Percentiles rank a stretch among this genome's conserved stretches.
Conservation (phyloP, 1,284 basidiomycete species). For the Amylostereum areolatum region DNA sequence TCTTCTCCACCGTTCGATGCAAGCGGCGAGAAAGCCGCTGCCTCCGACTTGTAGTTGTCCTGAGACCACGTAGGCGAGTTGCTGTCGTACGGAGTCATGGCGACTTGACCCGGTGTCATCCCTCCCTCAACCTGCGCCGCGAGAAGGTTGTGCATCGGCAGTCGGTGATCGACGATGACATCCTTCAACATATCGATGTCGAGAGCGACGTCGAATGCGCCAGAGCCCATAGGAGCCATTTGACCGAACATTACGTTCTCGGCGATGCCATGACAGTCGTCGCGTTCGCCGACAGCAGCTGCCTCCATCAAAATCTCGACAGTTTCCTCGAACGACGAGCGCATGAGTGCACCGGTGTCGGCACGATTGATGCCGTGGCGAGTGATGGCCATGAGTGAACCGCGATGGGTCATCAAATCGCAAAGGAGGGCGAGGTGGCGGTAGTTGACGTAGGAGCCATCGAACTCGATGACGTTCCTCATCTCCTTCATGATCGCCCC, state of each 20-base stretch:
- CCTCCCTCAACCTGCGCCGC: constrained; percentile 77
- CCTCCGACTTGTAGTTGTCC: constrained; percentile 72
- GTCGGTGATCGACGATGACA: constrained; percentile 93
- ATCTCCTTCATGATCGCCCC: constrained; percentile 92
- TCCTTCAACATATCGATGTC: constrained; percentile 99
- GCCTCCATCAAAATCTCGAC: constrained; percentile 99
- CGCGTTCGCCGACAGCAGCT: constrained; percentile 95
- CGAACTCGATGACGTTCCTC: constrained; percentile 94
- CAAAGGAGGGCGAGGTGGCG: constrained; percentile 96
- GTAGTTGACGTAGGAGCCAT: constrained; percentile 99
- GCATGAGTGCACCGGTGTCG: constrained; percentile 94
- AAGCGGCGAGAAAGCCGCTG: constrained; percentile 92
- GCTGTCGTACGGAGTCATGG: constrained; percentile 94
- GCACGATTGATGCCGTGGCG: constrained; percentile 99
- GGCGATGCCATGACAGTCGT: constrained; percentile 96
- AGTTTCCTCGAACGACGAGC: constrained; percentile 99
- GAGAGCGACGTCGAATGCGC: constrained; percentile 91
- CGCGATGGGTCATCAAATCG: constrained; percentile 98
- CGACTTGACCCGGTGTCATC: constrained; percentile 86
- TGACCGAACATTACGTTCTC: constrained; percentile 99
- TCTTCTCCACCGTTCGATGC: constrained; percentile 86
- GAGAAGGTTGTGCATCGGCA: constrained; percentile 85
- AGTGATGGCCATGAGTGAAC: constrained; percentile 96
- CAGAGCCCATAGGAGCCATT: constrained; percentile 97
- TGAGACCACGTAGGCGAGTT: constrained; percentile 81